phyloP scores from a whole-genome alignment of 2,329 filamentous ascomycete species.

The Xylaria sp. region DNA sequence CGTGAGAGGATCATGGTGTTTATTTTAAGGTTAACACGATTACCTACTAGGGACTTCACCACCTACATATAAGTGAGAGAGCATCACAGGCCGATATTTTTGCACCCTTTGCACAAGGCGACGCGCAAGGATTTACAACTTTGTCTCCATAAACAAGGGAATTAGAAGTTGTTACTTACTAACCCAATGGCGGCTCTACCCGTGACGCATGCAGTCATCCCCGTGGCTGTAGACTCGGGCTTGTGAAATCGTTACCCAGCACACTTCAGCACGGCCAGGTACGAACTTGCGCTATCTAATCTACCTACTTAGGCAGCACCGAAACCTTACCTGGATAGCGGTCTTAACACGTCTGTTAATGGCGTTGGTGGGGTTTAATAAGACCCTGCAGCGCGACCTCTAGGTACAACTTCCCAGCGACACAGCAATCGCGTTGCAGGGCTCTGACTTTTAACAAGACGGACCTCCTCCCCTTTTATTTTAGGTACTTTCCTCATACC shows the following conservation, averaged over 20 bases:
- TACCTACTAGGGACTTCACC: neutral
- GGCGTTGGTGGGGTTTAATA: no score
- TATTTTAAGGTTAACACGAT: neutral
- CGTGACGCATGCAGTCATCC: no score
- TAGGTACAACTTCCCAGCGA: neutral
- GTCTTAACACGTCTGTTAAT: no score
- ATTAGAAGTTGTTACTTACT: neutral
- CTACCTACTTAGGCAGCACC: no score
- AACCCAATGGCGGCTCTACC: neutral
- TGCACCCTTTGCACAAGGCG: no score
- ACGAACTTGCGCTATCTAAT: no score
- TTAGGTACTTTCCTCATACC: neutral
- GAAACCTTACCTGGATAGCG: no score
- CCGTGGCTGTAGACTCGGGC: no score
- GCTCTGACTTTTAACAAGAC: neutral
- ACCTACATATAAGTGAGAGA: neutral
- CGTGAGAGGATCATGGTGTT: slow-evolving; percentile 5
- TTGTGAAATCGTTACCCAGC: no score
- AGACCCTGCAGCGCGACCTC: no score
- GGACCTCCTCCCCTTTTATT: neutral
- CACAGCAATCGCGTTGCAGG: neutral
- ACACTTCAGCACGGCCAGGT: no score
- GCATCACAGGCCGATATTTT: neutral
- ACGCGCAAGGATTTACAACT: neutral
- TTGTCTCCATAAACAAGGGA: neutral